Evolutionary conservation across 306 rosid genomes (phyloP).

Genomic region (Herpetospermum pedunculosum): DNA sequence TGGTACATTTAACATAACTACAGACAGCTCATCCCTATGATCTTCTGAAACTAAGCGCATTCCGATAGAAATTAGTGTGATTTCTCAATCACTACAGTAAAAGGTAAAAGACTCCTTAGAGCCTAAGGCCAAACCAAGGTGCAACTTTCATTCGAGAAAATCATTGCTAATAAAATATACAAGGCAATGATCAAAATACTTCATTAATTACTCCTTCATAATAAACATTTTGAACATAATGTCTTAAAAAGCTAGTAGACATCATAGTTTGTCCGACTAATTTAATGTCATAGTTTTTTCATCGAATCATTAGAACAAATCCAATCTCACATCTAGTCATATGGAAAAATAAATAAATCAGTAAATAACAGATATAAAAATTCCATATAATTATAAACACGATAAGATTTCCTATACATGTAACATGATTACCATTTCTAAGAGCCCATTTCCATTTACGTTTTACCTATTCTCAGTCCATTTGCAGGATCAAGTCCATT

Average conservation of each 20-base stretch:
- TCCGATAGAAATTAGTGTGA: background rate
- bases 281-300: no score
- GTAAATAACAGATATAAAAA: no score
- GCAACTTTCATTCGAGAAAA: no score
- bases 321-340: background rate
- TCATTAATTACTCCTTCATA: no score
- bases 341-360: background rate
- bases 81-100: background rate
- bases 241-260: no score
- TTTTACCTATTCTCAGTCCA: background rate
- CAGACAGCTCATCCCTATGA: background rate
- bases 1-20: background rate
- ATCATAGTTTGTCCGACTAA: no score
- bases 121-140: background rate
- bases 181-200: no score
- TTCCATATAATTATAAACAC: background rate
- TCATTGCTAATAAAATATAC: no score
- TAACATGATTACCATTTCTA: background rate
- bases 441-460: background rate
- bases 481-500: background rate
- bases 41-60: background rate
- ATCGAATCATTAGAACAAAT: background rate
- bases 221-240: no score
- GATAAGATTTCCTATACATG: background rate
- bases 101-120: background rate